A percentile compares a stretch with the other conserved stretches of the same genome.
Evolutionary conservation across 75 land plant genomes (phyloP).

Genomic region (Isoetes taiwanensis): DNA sequence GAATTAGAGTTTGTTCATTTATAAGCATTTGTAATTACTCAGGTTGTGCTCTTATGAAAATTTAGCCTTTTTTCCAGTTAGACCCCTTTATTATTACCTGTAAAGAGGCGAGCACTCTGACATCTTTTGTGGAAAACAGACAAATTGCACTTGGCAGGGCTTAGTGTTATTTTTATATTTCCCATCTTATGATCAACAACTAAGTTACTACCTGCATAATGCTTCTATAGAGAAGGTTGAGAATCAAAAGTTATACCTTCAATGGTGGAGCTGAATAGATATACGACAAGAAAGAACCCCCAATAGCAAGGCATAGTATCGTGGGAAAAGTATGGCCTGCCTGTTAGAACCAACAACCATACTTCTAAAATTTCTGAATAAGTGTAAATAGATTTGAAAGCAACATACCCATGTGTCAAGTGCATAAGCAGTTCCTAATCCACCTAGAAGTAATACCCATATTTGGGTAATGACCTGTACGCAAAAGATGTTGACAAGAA

Average conservation of each 20-base stretch:
- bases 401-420: slow-evolving; percentile 75
- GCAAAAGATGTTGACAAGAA: slow-evolving; percentile 4
- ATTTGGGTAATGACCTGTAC: slow-evolving; percentile 86
- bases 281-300: slow-evolving; percentile 86
- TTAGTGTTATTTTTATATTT: too few relatives aligned
- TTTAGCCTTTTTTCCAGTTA: too few relatives aligned
- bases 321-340: slow-evolving; percentile 81
- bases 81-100: too few relatives aligned
- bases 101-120: too few relatives aligned
- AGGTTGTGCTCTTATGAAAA: too few relatives aligned
- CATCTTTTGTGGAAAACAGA: too few relatives aligned
- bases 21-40: too few relatives aligned
- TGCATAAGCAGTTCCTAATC: slow-evolving; percentile 58
- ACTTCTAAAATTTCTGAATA: neutral
- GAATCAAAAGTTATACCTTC: slow-evolving; percentile 56
- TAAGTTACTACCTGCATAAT: too few relatives aligned
- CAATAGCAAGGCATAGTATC: slow-evolving; percentile 68
- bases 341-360: slow-evolving; percentile 22
- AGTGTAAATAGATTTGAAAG: neutral
- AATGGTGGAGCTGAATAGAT: slow-evolving; percentile 97
- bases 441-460: slow-evolving; percentile 85
- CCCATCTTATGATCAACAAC: too few relatives aligned
- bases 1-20: too few relatives aligned
- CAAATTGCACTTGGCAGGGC: too few relatives aligned
- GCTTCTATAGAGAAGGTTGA: too few relatives aligned